These are phyloP conservation scores for Barnettozyma sp. DNA, from an alignment of 805 yeast species.

Conservation along the genomic window DNA sequence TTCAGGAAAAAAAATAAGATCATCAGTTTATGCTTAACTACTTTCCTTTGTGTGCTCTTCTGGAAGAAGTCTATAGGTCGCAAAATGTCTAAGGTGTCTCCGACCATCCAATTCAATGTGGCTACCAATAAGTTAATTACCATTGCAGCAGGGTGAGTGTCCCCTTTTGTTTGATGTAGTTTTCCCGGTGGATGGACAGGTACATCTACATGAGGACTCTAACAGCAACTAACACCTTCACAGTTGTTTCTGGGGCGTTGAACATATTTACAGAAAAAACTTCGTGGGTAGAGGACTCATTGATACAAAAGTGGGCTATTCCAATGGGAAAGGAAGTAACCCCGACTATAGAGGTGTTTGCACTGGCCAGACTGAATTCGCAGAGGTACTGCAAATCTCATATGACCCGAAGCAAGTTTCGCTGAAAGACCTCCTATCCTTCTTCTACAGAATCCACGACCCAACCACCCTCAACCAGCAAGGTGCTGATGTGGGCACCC, in stretches of 20 bases:
- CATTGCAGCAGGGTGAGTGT: constrained; percentile 50
- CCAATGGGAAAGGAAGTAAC: constrained; percentile 56
- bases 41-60: too few relatives aligned
- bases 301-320: constrained; percentile 83
- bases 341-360: constrained; percentile 74
- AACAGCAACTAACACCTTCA: neutral
- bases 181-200: too few relatives aligned
- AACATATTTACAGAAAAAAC: constrained; percentile 70
- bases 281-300: constrained; percentile 57
- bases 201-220: too few relatives aligned
- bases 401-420: constrained; percentile 65
- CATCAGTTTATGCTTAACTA: too few relatives aligned
- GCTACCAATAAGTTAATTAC: constrained; percentile 48
- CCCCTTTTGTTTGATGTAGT: constrained; percentile 19
- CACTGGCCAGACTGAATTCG: constrained; percentile 62
- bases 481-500: constrained; percentile 87
- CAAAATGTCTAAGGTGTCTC: constrained; percentile 27
- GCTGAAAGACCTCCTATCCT: constrained; percentile 60
- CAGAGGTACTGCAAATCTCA: constrained; percentile 79
- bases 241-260: constrained; percentile 83
- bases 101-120: constrained; percentile 35
- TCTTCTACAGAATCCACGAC: constrained; percentile 89
- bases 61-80: neutral
- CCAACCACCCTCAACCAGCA: constrained; percentile 81
- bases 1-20: neutral